phyloP scores from a whole-genome alignment of 345 rosid species.

The Geranium brycei region DNA sequence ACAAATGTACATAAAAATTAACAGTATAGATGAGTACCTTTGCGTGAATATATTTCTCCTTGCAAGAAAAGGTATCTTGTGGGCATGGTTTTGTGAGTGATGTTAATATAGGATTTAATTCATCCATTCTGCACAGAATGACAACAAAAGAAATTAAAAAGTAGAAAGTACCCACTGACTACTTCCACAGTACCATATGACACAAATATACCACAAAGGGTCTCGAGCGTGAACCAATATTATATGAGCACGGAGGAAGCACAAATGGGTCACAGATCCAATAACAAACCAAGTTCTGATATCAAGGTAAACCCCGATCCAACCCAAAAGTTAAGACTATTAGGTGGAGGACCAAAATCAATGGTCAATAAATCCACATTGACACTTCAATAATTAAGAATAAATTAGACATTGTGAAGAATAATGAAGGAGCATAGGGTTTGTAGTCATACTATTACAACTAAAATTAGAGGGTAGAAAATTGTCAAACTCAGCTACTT shows the following conservation, averaged over 20 bases:
- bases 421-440: no score
- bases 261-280: no score
- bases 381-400: no score
- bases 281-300: no score
- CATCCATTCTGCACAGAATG: conserved; percentile 30
- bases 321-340: not conserved
- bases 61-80: conserved; percentile 29
- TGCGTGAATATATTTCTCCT: conserved; percentile 66
- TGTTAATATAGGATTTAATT: conserved; percentile 9
- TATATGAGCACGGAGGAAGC: no score
- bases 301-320: no score
- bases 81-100: conserved; percentile 51
- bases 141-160: conserved; percentile 9
- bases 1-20: not conserved
- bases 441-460: not conserved
- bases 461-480: not conserved
- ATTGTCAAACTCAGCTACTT: not conserved
- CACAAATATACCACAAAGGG: no score
- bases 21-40: conserved; percentile 34
- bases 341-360: no score
- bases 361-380: no score
- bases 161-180: not conserved
- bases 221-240: no score
- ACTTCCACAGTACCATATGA: no score
- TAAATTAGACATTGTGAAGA: no score